Evolutionary conservation across 257 asterid species (phyloP), one percentile per base, ranked within the genome.

Genomic region (Solanum tarijense): DNA sequence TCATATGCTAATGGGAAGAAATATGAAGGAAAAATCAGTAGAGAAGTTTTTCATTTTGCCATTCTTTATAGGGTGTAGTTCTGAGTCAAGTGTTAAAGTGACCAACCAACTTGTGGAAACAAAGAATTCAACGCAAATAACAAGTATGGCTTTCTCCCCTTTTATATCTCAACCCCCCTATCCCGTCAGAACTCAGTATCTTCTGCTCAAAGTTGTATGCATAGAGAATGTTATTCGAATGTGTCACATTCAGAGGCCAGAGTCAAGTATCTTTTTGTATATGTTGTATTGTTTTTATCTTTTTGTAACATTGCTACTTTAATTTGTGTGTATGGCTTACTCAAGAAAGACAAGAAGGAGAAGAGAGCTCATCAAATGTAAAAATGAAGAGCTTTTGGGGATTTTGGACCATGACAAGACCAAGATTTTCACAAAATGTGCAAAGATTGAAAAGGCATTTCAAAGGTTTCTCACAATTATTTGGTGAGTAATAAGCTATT

Each of bases 331-430:
- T 52, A 52, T 20, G 36, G 62, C 78, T 68, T 21, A 38, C 0
- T 85, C n/a, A 85, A 85, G 87, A 85, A 85, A 85, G 87, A 38
- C 81, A 25, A 85, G 82, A 39, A 85, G 82, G 87, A 68, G 81
- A 39, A 65, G 87, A 25, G 65, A 72, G n/a, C 2, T 41, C 66
- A 39, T 68, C 66, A 29, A 46, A 18, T 68, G 87, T 65, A 71
- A 85, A 71, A 39, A 39, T 65, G 32, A 85, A 72, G 68, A 85
- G 62, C 81, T 25, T 66, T 85, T 66, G 87, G 87, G 39, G 65
- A 85, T 66, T 85, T 36, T 69, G 34, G 62, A 66, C 12, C 66
- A 39, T 38, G 31, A 68, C 87, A 68, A 85, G 65, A 27, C 81
- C 87, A 68, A 68, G 32, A 85, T 85, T 66, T 48, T 48, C 69